Evolutionary conservation across 2,329 filamentous ascomycete genomes (phyloP).

Genomic region (Talaromyces albobiverticillius): DNA sequence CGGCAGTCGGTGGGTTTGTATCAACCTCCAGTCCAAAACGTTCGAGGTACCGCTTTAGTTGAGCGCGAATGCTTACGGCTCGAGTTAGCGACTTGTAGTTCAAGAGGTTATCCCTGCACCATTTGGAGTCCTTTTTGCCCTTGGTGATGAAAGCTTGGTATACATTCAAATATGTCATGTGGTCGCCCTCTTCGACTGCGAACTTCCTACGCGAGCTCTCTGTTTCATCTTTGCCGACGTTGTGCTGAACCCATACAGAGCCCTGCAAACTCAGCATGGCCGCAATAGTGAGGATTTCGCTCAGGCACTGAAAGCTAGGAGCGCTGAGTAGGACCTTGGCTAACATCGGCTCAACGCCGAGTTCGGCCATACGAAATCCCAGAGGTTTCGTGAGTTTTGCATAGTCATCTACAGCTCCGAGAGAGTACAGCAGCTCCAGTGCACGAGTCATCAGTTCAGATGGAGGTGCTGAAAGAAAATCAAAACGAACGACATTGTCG

Average conservation of each 20-base stretch:
- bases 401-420: conserved; percentile 84
- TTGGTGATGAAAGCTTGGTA: conserved; percentile 83
- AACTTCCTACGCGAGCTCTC: conserved; percentile 77
- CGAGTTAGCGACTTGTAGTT: conserved; percentile 82
- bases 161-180: conserved; percentile 88
- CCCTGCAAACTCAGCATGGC: conserved; percentile 90
- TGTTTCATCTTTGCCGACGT: conserved; percentile 70
- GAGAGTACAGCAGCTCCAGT: conserved; percentile 79
- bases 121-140: conserved; percentile 77
- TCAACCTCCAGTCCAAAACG: conserved; percentile 72
- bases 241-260: conserved; percentile 76
- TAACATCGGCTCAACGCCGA: conserved; percentile 95
- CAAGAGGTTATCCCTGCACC: conserved; percentile 81
- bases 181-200: conserved; percentile 89
- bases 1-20: conserved; percentile 50
- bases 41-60: conserved; percentile 83
- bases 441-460: conserved; percentile 80
- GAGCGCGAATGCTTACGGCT: conserved; percentile 80
- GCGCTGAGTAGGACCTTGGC: conserved; percentile 80
- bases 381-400: conserved; percentile 85
- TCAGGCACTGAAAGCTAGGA: conserved; percentile 70
- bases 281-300: conserved; percentile 85
- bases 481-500: conserved; percentile 88
- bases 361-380: conserved; percentile 87
- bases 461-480: conserved; percentile 82